Conservation (phyloP, 331 rosid genomes). For the Prunus yedoensis region DNA sequence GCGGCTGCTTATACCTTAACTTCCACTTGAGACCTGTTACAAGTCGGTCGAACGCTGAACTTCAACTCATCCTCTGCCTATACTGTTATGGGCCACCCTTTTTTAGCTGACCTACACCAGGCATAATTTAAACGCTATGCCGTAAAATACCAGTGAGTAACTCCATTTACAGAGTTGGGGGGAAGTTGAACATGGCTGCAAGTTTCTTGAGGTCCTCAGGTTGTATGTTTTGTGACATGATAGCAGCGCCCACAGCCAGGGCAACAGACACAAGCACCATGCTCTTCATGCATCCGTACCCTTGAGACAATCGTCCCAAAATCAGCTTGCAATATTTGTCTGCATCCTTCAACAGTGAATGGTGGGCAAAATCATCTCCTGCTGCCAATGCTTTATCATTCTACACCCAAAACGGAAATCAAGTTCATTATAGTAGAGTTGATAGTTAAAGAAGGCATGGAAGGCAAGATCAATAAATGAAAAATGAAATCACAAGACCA, state of each 20-base stretch:
- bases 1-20: constrained; percentile 1
- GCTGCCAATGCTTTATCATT: constrained; percentile 38
- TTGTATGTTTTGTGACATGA: constrained; percentile 35
- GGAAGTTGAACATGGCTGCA: constrained; percentile 31
- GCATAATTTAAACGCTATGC: constrained; percentile 16
- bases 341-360: constrained; percentile 39
- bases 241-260: constrained; percentile 33
- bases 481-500: neutral
- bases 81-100: constrained; percentile 17
- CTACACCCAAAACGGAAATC: constrained; percentile 13
- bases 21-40: neutral
- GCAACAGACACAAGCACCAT: constrained; percentile 30
- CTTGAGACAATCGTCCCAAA: constrained; percentile 30
- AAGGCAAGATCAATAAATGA: neutral
- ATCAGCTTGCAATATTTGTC: constrained; percentile 35
- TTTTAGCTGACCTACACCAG: constrained; percentile 13
- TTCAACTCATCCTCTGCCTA: constrained; percentile 23
- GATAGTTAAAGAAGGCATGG: neutral
- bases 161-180: constrained; percentile 22
- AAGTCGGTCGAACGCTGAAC: neutral
- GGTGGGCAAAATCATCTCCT: constrained; percentile 18
- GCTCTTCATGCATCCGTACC: constrained; percentile 41
- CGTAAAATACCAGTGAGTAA: neutral
- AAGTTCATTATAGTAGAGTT: neutral
- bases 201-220: constrained; percentile 36